These are phyloP conservation scores for Penicillium decumbens DNA, from an alignment of 2,329 filamentous ascomycete genomes.

Conservation along the genomic window DNA sequence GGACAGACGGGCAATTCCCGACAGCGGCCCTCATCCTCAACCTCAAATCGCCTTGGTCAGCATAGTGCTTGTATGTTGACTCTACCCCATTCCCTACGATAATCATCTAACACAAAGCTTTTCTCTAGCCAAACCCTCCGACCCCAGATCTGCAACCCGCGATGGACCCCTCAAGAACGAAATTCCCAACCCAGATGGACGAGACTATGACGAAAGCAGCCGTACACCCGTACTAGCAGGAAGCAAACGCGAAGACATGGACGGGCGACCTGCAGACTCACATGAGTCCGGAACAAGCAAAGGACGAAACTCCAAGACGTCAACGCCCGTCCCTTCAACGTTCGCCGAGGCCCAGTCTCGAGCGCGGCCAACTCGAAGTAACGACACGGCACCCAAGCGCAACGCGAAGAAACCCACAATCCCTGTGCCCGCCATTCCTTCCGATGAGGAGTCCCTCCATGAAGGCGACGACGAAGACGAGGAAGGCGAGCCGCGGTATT, in stretches of 20 bases:
- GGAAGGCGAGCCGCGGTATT: slow-evolving; percentile 68
- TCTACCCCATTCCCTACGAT: slow-evolving; percentile 25
- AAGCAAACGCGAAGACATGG: slow-evolving; percentile 36
- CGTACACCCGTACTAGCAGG: slow-evolving; percentile 19
- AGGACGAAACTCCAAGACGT: slow-evolving; percentile 40
- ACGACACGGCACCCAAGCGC: slow-evolving; percentile 34
- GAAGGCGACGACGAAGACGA: slow-evolving; percentile 60
- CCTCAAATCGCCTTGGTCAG: slow-evolving; percentile 52
- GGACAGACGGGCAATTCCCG: slow-evolving; percentile 54
- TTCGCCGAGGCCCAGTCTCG: slow-evolving; percentile 34
- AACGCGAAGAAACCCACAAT: slow-evolving; percentile 33
- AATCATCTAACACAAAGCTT: slow-evolving; percentile 19
- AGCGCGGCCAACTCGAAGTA: slow-evolving; percentile 35
- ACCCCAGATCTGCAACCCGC: slow-evolving; percentile 54
- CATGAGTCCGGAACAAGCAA: slow-evolving; percentile 35
- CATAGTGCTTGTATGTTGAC: slow-evolving; percentile 49
- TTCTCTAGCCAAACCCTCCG: slow-evolving; percentile 36
- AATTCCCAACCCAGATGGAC: slow-evolving; percentile 34
- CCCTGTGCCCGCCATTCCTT: slow-evolving; percentile 27
- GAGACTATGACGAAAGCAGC: slow-evolving; percentile 27
- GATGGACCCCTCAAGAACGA: slow-evolving; percentile 35
- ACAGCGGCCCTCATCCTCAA: slow-evolving; percentile 57
- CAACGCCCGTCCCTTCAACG: slow-evolving; percentile 37
- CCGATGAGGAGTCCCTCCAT: slow-evolving; percentile 41
- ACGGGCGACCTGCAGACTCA: slow-evolving; percentile 29